Base-by-base conservation (phyloP, 2,329 filamentous ascomycete species). In the Parastagonospora nodorum region DNA sequence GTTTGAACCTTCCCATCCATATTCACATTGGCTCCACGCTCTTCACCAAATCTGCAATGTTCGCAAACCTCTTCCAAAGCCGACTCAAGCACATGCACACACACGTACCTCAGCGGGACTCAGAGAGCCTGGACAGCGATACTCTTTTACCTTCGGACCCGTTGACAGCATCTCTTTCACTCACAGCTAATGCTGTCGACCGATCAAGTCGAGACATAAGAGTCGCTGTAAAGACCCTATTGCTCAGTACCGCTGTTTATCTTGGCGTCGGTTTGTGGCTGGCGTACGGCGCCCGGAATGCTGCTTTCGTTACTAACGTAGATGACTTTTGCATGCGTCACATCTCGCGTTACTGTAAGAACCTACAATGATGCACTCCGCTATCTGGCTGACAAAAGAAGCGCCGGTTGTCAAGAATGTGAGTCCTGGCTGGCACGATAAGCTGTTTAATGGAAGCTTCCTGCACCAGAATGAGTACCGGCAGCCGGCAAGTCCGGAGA, bases 361-460 rank as follows among this genome's bases (percentile, higher is more conserved):
- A 42, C 4, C 6, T 19, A 8, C 10, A 11, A 19, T 9, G 7
- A 10, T 5, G 15, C 2, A 5, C 24, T 15, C 10, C 12, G 8
- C 8, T 10, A 2, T 9, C 9, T 33, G 14, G 35, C 32, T 59
- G 7, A 48, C 33, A 11, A 19, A 2, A 19, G 10, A 31, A 71
- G 72, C 71, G 12, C 72, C 71, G 1, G 47, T 74, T 0, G 58
- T 70, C 19, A 69, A 73, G 19, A 74, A 80, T 8, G 66, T 81
- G 5, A 61, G 72, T 19, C 70, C 80, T 4, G 61, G 66, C 9
- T 81, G 78, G 63, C 66, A 72, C 9, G 61, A 63, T 0, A 64
- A 76, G 43, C 57, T 57, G 2, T 87, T 85, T 66, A 84, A 87
- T 53, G 84, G 83, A 0, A 80, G 80, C 0, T 82, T 87, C 15